Evolutionary conservation across 2,329 filamentous ascomycete genomes (phyloP).

Genomic region (Fusarium sp.): DNA sequence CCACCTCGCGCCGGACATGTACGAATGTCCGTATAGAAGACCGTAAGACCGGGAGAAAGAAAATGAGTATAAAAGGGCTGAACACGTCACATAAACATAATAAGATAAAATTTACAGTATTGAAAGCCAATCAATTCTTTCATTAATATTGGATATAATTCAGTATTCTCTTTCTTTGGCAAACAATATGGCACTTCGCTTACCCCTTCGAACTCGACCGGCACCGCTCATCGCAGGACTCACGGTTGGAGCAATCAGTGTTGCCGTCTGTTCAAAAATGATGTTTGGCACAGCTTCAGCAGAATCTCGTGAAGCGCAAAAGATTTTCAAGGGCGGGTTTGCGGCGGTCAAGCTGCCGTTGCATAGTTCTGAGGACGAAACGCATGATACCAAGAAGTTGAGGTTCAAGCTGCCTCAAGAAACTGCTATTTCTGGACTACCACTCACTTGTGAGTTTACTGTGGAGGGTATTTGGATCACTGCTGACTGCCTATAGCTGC

Average conservation of each 20-base stretch:
- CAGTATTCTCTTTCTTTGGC: no score
- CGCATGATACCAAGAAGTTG: constrained; percentile 67
- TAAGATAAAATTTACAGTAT: neutral
- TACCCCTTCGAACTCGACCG: constrained; percentile 30
- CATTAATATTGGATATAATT: no score
- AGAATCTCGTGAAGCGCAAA: constrained; percentile 22
- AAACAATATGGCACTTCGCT: constrained; percentile 30
- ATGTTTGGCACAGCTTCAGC: constrained; percentile 35
- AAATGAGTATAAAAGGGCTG: neutral
- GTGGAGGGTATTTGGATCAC: fast-evolving
- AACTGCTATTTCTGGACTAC: constrained; percentile 58
- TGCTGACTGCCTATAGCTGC: constrained; percentile 52
- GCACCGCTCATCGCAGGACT: constrained; percentile 36
- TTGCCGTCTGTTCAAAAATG: constrained; percentile 33
- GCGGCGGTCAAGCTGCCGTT: constrained; percentile 59
- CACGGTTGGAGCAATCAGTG: constrained; percentile 26
- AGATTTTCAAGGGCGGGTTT: constrained; percentile 49
- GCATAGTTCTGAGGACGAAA: constrained; percentile 61
- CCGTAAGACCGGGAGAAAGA: neutral
- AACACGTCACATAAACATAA: neutral
- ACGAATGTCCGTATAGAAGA: constrained; percentile 14
- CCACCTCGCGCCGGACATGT: constrained; percentile 11
- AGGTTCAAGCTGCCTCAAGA: constrained; percentile 63
- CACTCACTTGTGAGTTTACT: constrained; percentile 55
- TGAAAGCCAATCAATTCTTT: neutral